phyloP scores from a whole-genome alignment of 2,329 filamentous ascomycete species.

The Dactylella cylindrospora region DNA sequence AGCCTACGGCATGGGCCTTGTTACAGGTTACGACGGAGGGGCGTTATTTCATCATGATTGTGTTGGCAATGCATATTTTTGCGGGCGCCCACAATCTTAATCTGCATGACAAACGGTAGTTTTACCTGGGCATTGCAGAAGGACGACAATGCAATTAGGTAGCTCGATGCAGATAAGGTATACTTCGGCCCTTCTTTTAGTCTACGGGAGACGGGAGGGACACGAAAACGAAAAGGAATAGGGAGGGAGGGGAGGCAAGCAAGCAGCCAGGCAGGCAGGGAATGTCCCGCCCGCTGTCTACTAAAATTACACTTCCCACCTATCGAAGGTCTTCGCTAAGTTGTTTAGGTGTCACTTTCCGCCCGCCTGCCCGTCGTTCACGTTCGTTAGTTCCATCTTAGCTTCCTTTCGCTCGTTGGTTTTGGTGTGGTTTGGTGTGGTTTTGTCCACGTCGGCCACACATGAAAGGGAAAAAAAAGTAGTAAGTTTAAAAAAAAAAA shows the following conservation, averaged over 20 bases:
- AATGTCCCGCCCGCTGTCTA: conserved; percentile 42
- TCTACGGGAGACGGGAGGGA: conserved; percentile 41
- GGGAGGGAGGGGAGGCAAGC: too few relatives aligned
- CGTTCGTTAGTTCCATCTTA: too few relatives aligned
- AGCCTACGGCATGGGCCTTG: conserved; percentile 31
- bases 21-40: conserved; percentile 21
- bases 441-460: too few relatives aligned
- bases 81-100: conserved; percentile 8
- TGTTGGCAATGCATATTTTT: conserved; percentile 43
- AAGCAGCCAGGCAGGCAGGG: too few relatives aligned
- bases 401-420: too few relatives aligned
- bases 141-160: background rate
- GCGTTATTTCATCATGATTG: conserved; percentile 10
- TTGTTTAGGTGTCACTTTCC: conserved; percentile 44
- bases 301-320: conserved; percentile 35
- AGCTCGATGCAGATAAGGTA: conserved; percentile 42
- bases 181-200: conserved; percentile 37
- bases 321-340: conserved; percentile 43
- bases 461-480: too few relatives aligned
- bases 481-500: too few relatives aligned
- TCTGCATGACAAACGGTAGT: conserved; percentile 8
- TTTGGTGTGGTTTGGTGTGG: too few relatives aligned
- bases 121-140: background rate
- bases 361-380: too few relatives aligned
- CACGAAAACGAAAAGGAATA: conserved; percentile 45